Conservation (phyloP, 1,284 basidiomycete species). For the Vanrija humicola region DNA sequence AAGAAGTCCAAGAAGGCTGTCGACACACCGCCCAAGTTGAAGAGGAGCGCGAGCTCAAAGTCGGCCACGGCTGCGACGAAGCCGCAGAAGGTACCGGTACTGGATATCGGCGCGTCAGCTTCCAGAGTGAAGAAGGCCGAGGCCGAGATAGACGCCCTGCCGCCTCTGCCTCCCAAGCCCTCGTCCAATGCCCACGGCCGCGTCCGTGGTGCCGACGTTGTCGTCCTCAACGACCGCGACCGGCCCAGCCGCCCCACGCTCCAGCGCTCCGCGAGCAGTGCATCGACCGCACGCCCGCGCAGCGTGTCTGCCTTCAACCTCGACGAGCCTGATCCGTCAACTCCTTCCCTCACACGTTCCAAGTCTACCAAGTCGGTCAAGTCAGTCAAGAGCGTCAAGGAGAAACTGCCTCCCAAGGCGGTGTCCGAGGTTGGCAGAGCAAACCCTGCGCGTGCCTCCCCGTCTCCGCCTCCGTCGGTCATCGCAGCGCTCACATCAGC, state of each 20-base stretch:
- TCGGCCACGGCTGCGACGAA: no score
- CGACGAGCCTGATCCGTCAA: no score
- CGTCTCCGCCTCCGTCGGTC: not conserved
- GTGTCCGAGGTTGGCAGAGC: no score
- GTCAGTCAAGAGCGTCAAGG: not conserved
- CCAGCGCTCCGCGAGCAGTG: not conserved
- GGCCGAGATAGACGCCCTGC: not conserved
- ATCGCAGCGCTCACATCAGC: no score
- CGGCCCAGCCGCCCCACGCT: not conserved
- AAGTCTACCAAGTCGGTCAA: slow-evolving; percentile 1
- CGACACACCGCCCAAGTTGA: not conserved
- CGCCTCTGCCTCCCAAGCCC: slow-evolving; percentile 7
- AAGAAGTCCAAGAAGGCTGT: no score
- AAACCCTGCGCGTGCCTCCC: not conserved
- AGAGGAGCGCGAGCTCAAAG: not conserved
- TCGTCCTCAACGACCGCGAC: not conserved
- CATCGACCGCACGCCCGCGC: no score
- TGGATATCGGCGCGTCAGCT: not conserved
- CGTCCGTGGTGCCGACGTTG: not conserved
- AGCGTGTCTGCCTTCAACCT: no score
- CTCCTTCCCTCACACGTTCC: not conserved
- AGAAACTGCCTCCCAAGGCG: not conserved
- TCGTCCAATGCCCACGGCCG: not conserved
- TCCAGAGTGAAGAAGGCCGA: not conserved
- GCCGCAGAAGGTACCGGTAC: no score